Conservation (phyloP, 2,329 filamentous ascomycete species). For the Thelonectria discophora region DNA sequence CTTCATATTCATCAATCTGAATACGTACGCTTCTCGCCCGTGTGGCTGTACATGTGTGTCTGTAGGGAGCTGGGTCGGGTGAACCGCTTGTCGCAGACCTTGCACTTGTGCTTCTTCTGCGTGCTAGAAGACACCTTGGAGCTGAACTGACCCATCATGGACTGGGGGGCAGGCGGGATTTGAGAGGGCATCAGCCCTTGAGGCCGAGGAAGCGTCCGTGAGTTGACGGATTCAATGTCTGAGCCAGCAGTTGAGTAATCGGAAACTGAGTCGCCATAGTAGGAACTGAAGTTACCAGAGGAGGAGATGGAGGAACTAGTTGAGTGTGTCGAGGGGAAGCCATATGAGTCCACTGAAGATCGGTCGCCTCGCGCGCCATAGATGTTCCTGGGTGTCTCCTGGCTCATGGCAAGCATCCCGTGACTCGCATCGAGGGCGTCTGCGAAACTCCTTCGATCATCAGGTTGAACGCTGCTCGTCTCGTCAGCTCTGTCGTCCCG, state of each 20-base stretch:
- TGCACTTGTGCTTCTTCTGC: conserved; percentile 99
- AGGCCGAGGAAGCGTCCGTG: conserved; percentile 84
- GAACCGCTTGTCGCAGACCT: conserved; percentile 97
- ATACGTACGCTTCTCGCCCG: conserved; percentile 93
- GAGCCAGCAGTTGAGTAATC: conserved; percentile 92
- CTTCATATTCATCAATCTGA: background rate
- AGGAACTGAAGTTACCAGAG: conserved; percentile 81
- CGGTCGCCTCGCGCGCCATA: conserved; percentile 76
- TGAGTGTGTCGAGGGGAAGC: conserved; percentile 86
- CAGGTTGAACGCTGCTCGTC: conserved; percentile 52
- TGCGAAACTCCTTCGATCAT: conserved; percentile 76
- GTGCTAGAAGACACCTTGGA: conserved; percentile 95
- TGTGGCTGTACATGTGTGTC: conserved; percentile 99
- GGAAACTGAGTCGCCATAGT: conserved; percentile 88
- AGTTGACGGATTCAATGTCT: conserved; percentile 82
- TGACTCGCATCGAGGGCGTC: conserved; percentile 93
- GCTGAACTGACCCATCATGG: conserved; percentile 99
- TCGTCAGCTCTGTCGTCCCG: background rate
- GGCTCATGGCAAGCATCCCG: conserved; percentile 94
- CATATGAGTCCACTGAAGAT: conserved; percentile 85
- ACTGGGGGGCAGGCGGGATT: conserved; percentile 85
- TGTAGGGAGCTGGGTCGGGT: conserved; percentile 93
- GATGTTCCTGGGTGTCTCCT: conserved; percentile 91
- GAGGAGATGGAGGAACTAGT: conserved; percentile 89
- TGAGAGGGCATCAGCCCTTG: conserved; percentile 68